A percentile compares a stretch with the other conserved stretches of the same genome.
Evolutionary conservation across 2,329 filamentous ascomycete genomes (phyloP).

Genomic region (Hypoxylon sp.): DNA sequence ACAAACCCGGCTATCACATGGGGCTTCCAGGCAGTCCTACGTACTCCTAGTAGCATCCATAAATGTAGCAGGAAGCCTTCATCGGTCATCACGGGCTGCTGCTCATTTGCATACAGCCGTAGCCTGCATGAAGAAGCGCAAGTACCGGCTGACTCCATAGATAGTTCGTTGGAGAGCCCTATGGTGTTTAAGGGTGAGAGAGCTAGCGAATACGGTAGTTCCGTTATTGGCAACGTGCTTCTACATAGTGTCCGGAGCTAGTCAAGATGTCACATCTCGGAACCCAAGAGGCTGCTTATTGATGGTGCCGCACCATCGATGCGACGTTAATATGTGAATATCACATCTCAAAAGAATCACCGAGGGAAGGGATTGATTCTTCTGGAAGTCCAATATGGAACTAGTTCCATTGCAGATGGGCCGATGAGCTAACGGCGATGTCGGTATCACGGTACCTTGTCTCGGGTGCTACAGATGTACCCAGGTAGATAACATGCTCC

Average conservation of each 20-base stretch:
- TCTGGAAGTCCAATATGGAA: conserved; percentile 37
- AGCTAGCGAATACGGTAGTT: conserved; percentile 12
- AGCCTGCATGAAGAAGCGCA: conserved; percentile 30
- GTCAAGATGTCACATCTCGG: conserved; percentile 36
- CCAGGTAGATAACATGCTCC: conserved; percentile 2
- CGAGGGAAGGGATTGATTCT: conserved; percentile 38
- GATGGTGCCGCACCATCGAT: conserved; percentile 22
- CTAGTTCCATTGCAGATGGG: conserved; percentile 35
- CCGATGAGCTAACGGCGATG: conserved; percentile 34
- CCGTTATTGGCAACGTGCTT: conserved; percentile 25
- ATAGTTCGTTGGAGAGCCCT: conserved; percentile 20
- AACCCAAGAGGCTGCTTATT: conserved; percentile 26
- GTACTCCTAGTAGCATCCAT: conserved; percentile 36
- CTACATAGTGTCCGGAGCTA: conserved; percentile 21
- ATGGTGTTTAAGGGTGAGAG: conserved; percentile 13
- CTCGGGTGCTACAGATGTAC: conserved; percentile 21
- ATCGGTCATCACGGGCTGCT: conserved; percentile 29
- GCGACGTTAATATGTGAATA: conserved; percentile 43
- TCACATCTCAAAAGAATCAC: conserved; percentile 45
- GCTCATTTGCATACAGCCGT: conserved; percentile 23
- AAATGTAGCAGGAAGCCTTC: conserved; percentile 28
- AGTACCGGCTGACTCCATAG: conserved; percentile 18
- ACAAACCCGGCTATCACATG: conserved; percentile 30
- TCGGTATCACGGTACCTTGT: conserved; percentile 31
- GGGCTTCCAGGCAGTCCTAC: conserved; percentile 23